A percentile compares a stretch with the other conserved stretches of the same genome.
These are phyloP conservation scores for Fraxinus sp. DNA, from an alignment of 305 asterid genomes.

Conservation along the genomic window DNA sequence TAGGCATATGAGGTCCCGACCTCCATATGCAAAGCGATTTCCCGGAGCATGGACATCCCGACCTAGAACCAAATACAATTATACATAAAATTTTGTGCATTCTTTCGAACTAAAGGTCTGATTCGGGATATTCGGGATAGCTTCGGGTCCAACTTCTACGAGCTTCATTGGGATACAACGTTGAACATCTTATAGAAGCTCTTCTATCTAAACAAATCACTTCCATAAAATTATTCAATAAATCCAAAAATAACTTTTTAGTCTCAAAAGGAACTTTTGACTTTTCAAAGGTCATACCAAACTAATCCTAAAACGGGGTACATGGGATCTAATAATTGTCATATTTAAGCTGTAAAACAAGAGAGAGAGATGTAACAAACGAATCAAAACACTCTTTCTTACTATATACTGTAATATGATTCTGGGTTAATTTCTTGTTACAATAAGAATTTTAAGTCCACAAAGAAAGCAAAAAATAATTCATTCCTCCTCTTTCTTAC, in stretches of 20 bases:
- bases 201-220: background rate
- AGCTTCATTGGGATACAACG: background rate
- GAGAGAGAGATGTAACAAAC: background rate
- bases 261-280: background rate
- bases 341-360: background rate
- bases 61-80: background rate
- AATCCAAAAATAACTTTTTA: background rate
- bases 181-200: background rate
- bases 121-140: background rate
- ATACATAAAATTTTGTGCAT: background rate
- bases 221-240: background rate
- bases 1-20: background rate
- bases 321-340: background rate
- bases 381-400: background rate
- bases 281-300: background rate
- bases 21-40: background rate
- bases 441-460: constrained; percentile 13
- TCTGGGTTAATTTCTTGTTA: constrained; percentile 1
- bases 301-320: background rate
- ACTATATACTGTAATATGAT: constrained; percentile 17
- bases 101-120: background rate
- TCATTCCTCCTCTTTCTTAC: background rate
- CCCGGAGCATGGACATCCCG: background rate
- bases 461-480: background rate
- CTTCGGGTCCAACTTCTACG: background rate